Percentiles rank a stretch among this genome's conserved stretches.
Conservation (phyloP, 2,329 filamentous ascomycete species). For the Penicillium vulpinum region DNA sequence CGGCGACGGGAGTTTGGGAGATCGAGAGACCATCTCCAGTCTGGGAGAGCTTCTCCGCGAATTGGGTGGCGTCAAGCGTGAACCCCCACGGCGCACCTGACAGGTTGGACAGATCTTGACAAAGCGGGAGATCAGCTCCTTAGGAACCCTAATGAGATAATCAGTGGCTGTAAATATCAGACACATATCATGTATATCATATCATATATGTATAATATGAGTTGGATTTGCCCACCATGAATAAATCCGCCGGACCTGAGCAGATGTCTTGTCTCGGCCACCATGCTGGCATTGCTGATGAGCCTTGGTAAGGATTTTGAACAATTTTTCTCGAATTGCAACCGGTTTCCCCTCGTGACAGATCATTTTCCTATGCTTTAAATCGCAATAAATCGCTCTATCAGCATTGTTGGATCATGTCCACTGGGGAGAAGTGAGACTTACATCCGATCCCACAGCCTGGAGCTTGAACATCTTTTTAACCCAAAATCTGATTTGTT, state of each 20-base stretch:
- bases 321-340: constrained; percentile 53
- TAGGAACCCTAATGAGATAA: constrained; percentile 48
- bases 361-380: constrained; percentile 45
- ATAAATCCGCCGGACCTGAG: constrained; percentile 51
- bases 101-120: constrained; percentile 54
- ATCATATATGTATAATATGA: not conserved
- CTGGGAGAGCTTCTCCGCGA: constrained; percentile 42
- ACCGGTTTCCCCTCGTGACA: constrained; percentile 55
- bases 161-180: not conserved
- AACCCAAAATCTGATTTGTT: constrained; percentile 49
- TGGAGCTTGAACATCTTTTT: constrained; percentile 56
- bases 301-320: constrained; percentile 52
- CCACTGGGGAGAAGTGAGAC: constrained; percentile 14
- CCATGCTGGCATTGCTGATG: constrained; percentile 54
- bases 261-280: constrained; percentile 55
- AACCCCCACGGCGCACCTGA: constrained; percentile 48
- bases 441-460: constrained; percentile 43
- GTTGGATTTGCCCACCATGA: constrained; percentile 45
- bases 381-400: not conserved
- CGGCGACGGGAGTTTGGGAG: constrained; percentile 40
- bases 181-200: not conserved
- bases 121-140: constrained; percentile 54
- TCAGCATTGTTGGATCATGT: not conserved
- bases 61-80: constrained; percentile 43
- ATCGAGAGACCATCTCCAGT: constrained; percentile 34